Base-by-base conservation (phyloP, 2,329 filamentous ascomycete species). In the Exophiala xenobiotica region DNA sequence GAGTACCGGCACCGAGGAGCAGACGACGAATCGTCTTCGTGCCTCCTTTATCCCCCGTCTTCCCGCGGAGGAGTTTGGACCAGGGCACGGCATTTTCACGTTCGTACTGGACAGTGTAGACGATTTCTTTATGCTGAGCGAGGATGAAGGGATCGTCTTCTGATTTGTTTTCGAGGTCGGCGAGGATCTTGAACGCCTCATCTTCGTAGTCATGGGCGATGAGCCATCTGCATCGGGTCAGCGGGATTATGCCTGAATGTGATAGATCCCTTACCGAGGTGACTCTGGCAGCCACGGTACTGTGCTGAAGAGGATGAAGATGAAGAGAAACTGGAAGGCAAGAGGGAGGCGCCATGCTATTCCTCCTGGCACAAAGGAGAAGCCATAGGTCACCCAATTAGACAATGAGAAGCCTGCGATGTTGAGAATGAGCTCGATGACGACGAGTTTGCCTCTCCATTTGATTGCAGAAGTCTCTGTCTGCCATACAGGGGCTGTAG, bases 361-460 rank as follows among this genome's bases (percentile, higher is more conserved):
- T 0, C 67, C 55, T 4, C 74, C 73, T 3, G 58, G 61, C 1
- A 70, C 59, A 57, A 74, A 80, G 4, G 71, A 74, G 49, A 79
- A 71, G 1, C 76, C 76, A 50, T 73, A 79, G 6, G 72, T 79
- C 8, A 80, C 68, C 75, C 77, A 80, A 38, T 79, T 78, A 3
- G 70, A 72, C 1, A 80, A 41, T 1, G 65, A 70, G 53, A 78
- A 78, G 2, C 77, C 78, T 14, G 68, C 70, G 37, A 79, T 74
- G 49, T 77, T 77, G 60, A 78, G 67, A 39, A 75, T 75, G 64
- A 79, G 70, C 43, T 77, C 73, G 19, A 77, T 68, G 27, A 76
- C 67, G 4, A 77, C 70, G 9, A 76, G 62, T 41, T 74, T 74
- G 12, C 74, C 74, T 53, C 74, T 63, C 70, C 70, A 72, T 23